phyloP scores from a whole-genome alignment of 345 rosid genomes.

The Euclidium syriacum region DNA sequence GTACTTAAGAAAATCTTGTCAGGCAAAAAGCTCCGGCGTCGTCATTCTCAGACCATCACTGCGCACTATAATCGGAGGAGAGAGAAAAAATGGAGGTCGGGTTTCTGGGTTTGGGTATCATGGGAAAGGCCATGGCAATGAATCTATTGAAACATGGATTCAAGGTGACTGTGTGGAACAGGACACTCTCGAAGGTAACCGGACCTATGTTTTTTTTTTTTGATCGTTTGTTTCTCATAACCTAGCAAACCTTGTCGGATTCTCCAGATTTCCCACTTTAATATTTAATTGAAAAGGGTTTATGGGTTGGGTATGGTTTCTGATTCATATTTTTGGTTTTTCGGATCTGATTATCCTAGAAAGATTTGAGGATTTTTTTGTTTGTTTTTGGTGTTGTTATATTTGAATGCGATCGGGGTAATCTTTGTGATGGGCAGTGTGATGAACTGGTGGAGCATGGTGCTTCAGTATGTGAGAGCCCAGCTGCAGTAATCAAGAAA shows the following conservation, averaged over 20 bases:
- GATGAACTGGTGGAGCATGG: slow-evolving; percentile 85
- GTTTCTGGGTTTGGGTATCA: slow-evolving; percentile 87
- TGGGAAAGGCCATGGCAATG: slow-evolving; percentile 96
- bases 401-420: background rate
- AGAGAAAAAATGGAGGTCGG: slow-evolving; percentile 72
- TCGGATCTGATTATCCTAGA: slow-evolving; percentile 7
- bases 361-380: background rate
- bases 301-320: background rate
- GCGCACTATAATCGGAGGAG: background rate
- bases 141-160: slow-evolving; percentile 75
- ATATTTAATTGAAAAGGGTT: background rate
- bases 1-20: background rate
- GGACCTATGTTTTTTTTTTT: background rate
- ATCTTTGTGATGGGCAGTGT: slow-evolving; percentile 41
- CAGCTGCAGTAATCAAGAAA: slow-evolving; percentile 80
- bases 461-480: slow-evolving; percentile 71
- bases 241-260: background rate
- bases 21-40: background rate
- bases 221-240: background rate
- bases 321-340: background rate
- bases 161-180: slow-evolving; percentile 95
- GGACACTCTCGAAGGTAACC: slow-evolving; percentile 82
- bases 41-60: slow-evolving; percentile 9
- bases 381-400: background rate
- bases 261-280: background rate